Evolutionary conservation across 768 basidiomycete species (phyloP).

Genomic region (Xerocomellus dryophilus): DNA sequence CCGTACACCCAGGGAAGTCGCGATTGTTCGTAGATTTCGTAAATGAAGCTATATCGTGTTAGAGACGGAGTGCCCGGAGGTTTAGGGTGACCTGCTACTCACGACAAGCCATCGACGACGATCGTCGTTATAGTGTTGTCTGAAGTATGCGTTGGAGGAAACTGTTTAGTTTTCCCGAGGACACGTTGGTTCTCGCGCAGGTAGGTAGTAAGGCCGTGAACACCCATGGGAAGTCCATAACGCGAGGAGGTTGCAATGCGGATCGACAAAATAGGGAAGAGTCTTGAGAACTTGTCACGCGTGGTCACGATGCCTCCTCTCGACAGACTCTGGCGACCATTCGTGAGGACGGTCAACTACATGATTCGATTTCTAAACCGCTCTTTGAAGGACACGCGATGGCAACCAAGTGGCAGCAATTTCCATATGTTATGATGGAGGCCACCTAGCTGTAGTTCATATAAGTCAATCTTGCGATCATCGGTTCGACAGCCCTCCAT

Average conservation of each 20-base stretch:
- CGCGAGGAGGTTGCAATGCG: background rate
- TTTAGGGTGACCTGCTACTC: constrained; percentile 36
- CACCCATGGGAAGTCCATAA: constrained; percentile 40
- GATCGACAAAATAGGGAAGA: background rate
- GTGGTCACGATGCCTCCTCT: too few relatives aligned
- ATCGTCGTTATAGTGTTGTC: constrained; percentile 39
- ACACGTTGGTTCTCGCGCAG: constrained; percentile 43
- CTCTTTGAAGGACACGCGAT: constrained; percentile 3
- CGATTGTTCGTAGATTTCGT: constrained; percentile 56
- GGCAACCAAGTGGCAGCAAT: constrained; percentile 3
- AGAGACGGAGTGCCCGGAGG: constrained; percentile 7
- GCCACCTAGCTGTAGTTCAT: constrained; percentile 10
- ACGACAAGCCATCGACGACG: constrained; percentile 88
- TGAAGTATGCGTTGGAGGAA: constrained; percentile 14
- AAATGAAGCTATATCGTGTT: constrained; percentile 61
- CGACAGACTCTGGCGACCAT: too few relatives aligned
- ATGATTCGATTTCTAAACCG: background rate
- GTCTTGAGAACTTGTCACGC: background rate
- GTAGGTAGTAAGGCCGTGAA: constrained; percentile 52
- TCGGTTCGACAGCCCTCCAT: background rate
- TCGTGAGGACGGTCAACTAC: background rate
- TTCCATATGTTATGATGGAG: background rate
- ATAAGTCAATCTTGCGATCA: too few relatives aligned
- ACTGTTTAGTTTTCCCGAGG: constrained; percentile 38
- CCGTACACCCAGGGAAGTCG: constrained; percentile 82